Percentiles rank a stretch among this genome's conserved stretches.
Conservation (phyloP, 208 protist genomes). For the Novymonas esmeraldas region DNA sequence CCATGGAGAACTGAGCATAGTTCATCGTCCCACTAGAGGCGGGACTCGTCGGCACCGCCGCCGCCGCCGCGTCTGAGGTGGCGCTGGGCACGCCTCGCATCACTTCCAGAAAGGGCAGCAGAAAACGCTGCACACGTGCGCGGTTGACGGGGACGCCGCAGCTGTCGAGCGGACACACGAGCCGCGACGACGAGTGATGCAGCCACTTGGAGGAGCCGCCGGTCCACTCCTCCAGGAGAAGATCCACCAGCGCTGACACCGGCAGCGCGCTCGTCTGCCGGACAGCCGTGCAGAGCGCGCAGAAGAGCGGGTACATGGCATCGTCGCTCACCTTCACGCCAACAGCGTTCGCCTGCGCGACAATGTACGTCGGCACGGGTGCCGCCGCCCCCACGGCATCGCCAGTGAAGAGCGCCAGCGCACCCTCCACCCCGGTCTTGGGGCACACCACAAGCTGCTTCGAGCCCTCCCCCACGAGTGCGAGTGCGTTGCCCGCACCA, state of each 20-base stretch:
- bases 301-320: conserved; percentile 22
- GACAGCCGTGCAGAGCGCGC: conserved; percentile 17
- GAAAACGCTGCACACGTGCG: conserved; percentile 26
- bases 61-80: no score
- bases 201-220: conserved; percentile 43
- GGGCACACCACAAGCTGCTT: not conserved
- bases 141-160: conserved; percentile 72
- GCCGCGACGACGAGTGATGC: conserved; percentile 17
- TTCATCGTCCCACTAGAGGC: conserved; percentile 39
- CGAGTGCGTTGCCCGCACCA: not conserved
- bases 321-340: conserved; percentile 18
- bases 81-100: conserved; percentile 10
- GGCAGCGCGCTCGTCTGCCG: conserved; percentile 10
- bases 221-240: conserved; percentile 29
- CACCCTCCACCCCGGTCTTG: conserved; percentile 6
- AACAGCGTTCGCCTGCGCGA: conserved; percentile 12
- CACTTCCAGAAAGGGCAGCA: conserved; percentile 32
- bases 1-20: conserved; percentile 87
- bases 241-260: conserved; percentile 23
- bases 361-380: conserved; percentile 5
- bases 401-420: conserved; percentile 6
- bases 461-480: not conserved
- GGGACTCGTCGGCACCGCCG: not conserved
- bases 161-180: conserved; percentile 55
- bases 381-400: not conserved